A percentile compares a stretch with the other conserved stretches of the same genome.
Evolutionary conservation across 2,329 filamentous ascomycete genomes (phyloP).

Genomic region (Xylaria hypoxylon): DNA sequence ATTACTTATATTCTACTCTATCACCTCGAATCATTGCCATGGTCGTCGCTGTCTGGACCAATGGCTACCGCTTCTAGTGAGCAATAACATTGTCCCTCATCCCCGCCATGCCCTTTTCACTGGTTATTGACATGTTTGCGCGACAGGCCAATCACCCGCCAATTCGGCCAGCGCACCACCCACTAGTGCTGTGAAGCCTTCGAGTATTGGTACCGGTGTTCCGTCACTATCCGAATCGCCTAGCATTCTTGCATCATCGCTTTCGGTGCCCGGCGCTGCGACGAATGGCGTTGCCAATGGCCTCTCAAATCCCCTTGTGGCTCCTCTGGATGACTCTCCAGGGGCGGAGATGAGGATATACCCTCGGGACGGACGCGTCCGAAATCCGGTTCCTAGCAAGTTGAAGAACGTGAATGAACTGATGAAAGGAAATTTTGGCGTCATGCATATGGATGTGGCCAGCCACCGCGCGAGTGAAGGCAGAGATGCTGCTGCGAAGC

Average conservation of each 20-base stretch:
- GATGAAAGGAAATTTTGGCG: conserved; percentile 70
- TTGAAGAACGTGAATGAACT: conserved; percentile 68
- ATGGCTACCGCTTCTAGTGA: conserved; percentile 50
- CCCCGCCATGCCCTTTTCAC: conserved; percentile 10
- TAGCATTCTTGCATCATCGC: conserved; percentile 39
- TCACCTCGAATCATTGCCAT: conserved; percentile 43
- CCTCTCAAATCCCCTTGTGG: conserved; percentile 37
- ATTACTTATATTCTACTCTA: conserved; percentile 20
- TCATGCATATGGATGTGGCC: conserved; percentile 70
- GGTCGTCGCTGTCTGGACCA: conserved; percentile 43
- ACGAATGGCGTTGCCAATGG: conserved; percentile 46
- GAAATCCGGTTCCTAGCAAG: conserved; percentile 71
- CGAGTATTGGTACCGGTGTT: conserved; percentile 39
- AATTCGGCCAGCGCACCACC: conserved; percentile 46
- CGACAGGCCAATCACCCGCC: conserved; percentile 47
- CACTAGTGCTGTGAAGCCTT: conserved; percentile 36
- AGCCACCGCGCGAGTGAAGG: conserved; percentile 60
- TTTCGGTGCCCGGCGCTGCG: conserved; percentile 37
- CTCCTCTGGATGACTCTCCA: conserved; percentile 40
- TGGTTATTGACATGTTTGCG: conserved; percentile 39
- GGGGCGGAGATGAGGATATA: conserved; percentile 47
- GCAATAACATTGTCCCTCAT: conserved; percentile 18
- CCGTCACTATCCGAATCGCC: conserved; percentile 45
- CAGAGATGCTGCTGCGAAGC: conserved; percentile 67
- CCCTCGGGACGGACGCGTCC: conserved; percentile 61